phyloP scores from a whole-genome alignment of 495 filamentous ascomycete genomes.

The Hapsidospora chrysogenum region DNA sequence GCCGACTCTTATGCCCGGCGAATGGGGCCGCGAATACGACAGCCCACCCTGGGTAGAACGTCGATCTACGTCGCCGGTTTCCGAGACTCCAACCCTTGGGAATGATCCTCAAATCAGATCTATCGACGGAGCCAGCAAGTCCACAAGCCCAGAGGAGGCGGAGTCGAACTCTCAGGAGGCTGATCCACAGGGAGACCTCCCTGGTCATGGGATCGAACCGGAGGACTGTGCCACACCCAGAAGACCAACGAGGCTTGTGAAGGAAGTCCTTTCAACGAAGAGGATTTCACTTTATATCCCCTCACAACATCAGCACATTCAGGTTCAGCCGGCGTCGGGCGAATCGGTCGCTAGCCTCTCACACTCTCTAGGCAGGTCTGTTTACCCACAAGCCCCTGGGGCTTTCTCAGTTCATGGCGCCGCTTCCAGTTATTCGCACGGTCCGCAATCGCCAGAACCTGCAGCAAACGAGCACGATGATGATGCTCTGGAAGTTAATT shows the following conservation, averaged over 20 bases:
- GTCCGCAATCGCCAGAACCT: not conserved
- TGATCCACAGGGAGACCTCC: no score
- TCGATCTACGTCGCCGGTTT: no score
- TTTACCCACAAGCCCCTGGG: constrained; percentile 33
- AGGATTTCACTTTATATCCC: constrained; percentile 27
- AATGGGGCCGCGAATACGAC: no score
- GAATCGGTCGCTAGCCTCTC: constrained; percentile 1
- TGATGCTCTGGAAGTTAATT: constrained; percentile 31
- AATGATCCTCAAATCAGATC: no score
- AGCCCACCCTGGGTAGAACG: no score
- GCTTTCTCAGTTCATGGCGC: constrained; percentile 36
- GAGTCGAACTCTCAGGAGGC: no score
- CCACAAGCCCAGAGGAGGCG: no score
- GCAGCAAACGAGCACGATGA: constrained; percentile 8
- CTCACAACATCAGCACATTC: constrained; percentile 18
- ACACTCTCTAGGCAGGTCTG: constrained; percentile 10
- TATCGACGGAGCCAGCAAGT: no score
- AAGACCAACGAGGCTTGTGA: constrained; percentile 27
- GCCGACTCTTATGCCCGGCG: no score
- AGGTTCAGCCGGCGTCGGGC: constrained; percentile 5
- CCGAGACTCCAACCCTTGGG: no score
- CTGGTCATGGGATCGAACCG: no score
- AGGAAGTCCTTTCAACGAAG: constrained; percentile 26
- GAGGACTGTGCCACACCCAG: constrained; percentile 26
- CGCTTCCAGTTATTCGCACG: constrained; percentile 3